Evolutionary conservation across 2,329 filamentous ascomycete genomes (phyloP).

Genomic region (Colletotrichum chrysophilum): DNA sequence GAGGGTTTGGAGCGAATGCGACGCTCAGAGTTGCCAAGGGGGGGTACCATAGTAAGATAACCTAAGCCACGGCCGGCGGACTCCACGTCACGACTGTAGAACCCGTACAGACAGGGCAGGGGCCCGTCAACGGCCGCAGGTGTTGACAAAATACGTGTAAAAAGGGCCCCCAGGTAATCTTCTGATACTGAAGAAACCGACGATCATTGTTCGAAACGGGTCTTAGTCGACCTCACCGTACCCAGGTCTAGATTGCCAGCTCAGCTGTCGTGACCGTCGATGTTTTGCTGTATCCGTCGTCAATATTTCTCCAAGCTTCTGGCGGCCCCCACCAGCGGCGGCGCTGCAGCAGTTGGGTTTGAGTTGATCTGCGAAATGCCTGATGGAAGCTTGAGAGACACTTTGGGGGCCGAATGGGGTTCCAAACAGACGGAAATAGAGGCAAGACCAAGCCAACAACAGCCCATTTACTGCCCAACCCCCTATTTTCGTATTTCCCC

Average conservation of each 20-base stretch:
- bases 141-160: background rate
- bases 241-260: background rate
- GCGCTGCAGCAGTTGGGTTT: background rate
- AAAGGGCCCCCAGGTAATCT: background rate
- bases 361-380: background rate
- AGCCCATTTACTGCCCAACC: background rate
- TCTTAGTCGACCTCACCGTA: slow-evolving; percentile 1
- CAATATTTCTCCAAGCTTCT: slow-evolving; percentile 15
- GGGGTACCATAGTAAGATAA: background rate
- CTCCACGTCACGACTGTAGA: background rate
- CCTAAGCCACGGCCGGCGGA: background rate
- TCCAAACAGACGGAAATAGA: background rate
- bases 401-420: background rate
- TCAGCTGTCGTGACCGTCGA: background rate
- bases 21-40: slow-evolving; percentile 16
- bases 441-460: background rate
- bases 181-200: background rate
- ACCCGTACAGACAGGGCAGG: background rate
- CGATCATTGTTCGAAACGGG: background rate
- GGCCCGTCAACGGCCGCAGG: background rate
- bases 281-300: background rate
- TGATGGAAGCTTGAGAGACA: background rate
- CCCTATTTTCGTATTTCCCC: background rate
- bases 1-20: slow-evolving; percentile 7
- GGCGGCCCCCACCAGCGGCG: background rate